phyloP scores from a whole-genome alignment of 2,329 filamentous ascomycete species.

The Leptographium flavum region DNA sequence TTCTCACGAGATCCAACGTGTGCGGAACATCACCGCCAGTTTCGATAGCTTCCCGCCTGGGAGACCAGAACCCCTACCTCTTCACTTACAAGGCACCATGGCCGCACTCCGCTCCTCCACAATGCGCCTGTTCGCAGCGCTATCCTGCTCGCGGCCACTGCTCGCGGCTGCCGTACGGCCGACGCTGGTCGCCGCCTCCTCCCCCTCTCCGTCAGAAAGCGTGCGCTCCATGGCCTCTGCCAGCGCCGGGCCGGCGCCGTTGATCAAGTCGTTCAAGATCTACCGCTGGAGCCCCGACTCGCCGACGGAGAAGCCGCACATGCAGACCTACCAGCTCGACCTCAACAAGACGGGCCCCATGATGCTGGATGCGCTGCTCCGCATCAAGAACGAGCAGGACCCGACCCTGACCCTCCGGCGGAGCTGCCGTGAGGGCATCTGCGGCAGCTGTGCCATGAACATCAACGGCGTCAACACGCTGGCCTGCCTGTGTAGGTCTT shows the following conservation, averaged over 20 bases:
- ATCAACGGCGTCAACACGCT: constrained; percentile 98
- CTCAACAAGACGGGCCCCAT: constrained; percentile 98
- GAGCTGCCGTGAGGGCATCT: constrained; percentile 96
- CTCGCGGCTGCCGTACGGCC: constrained; percentile 18
- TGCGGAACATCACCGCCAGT: neutral
- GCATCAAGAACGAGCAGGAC: constrained; percentile 98
- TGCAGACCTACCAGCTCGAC: constrained; percentile 91
- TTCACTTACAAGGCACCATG: constrained; percentile 31
- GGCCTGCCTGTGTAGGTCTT: constrained; percentile 80
- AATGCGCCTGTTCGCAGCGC: constrained; percentile 33
- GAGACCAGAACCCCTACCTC: neutral
- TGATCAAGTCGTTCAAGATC: constrained; percentile 91
- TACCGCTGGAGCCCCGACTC: constrained; percentile 97
- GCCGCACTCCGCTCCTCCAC: constrained; percentile 47
- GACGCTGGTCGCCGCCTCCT: constrained; percentile 19
- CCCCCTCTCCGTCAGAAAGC: constrained; percentile 16
- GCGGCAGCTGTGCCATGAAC: constrained; percentile 98
- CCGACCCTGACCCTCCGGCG: constrained; percentile 91
- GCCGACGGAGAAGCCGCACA: constrained; percentile 81
- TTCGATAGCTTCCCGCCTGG: neutral
- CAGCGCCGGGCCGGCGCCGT: constrained; percentile 43
- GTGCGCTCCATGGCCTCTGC: constrained; percentile 40
- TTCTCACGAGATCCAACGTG: neutral
- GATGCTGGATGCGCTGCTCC: constrained; percentile 90
- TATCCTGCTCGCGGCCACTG: constrained; percentile 15